Evolutionary conservation across 257 asterid species (phyloP).

Genomic region (Penstemon eatonii): DNA sequence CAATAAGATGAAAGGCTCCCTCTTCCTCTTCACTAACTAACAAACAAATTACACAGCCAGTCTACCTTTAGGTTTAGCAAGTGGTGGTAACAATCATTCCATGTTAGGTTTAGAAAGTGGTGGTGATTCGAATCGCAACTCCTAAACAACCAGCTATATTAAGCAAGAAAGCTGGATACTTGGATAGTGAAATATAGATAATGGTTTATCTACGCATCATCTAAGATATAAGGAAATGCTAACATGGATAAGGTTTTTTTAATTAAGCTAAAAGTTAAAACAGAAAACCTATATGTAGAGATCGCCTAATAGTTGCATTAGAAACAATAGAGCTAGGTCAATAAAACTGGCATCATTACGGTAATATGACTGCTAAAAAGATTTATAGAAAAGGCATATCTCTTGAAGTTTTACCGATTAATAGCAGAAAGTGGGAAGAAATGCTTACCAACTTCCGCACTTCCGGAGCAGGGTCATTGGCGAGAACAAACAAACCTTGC

Average conservation of each 20-base stretch:
- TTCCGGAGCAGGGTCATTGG: conserved; percentile 77
- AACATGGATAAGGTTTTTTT: neutral
- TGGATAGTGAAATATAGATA: neutral
- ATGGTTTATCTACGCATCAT: conserved; percentile 11
- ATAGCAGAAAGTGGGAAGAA: neutral
- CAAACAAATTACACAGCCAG: neutral
- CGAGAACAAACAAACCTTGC: conserved; percentile 89
- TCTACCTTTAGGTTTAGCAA: conserved; percentile 2
- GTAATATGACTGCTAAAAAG: neutral
- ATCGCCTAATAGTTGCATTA: neutral
- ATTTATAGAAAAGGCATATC: conserved; percentile 5
- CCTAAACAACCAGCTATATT: conserved; percentile 10
- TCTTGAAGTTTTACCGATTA: neutral
- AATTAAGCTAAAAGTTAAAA: conserved; percentile 21
- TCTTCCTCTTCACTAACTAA: conserved; percentile 4
- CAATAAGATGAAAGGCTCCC: conserved; percentile 10
- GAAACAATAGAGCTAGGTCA: conserved; percentile 7
- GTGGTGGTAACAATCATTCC: neutral
- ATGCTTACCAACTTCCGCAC: conserved; percentile 89
- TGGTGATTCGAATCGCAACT: conserved; percentile 7
- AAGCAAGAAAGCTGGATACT: conserved; percentile 6
- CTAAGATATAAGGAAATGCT: neutral
- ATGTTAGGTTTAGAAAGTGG: conserved; percentile 1
- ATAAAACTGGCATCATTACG: conserved; percentile 15
- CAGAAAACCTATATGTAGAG: conserved; percentile 7